These are phyloP conservation scores for Peltaster fructicola DNA, from an alignment of 2,329 filamentous ascomycete genomes.

Conservation along the genomic window DNA sequence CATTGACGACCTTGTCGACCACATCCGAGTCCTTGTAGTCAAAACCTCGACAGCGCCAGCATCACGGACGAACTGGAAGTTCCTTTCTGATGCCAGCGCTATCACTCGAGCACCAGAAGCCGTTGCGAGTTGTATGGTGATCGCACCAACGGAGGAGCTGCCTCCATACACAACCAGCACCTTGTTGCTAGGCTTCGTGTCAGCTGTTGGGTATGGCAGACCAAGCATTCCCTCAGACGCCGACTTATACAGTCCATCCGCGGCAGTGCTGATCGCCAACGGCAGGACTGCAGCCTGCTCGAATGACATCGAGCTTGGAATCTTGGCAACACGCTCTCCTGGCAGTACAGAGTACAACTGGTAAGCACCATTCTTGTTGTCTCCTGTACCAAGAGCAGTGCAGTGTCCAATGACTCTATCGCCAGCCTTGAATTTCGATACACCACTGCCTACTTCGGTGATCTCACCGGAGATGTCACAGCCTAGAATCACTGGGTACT, in stretches of 20 bases:
- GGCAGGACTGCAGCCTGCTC: constrained; percentile 25
- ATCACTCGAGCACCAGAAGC: constrained; percentile 20
- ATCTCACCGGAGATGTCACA: constrained; percentile 22
- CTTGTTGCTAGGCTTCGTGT: constrained; percentile 18
- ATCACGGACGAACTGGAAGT: constrained; percentile 16
- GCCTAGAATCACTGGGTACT: constrained; percentile 20
- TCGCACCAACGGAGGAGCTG: constrained; percentile 19
- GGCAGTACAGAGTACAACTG: constrained; percentile 19
- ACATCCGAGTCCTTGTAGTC: constrained; percentile 4
- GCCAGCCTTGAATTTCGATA: constrained; percentile 19
- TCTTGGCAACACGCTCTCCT: constrained; percentile 18
- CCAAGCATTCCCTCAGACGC: constrained; percentile 18
- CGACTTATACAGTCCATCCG: constrained; percentile 24
- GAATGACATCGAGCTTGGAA: constrained; percentile 23
- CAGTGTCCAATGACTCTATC: constrained; percentile 17
- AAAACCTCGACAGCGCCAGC: constrained; percentile 3
- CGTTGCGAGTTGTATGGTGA: constrained; percentile 19
- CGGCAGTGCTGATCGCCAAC: constrained; percentile 27
- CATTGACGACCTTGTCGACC: constrained; percentile 4
- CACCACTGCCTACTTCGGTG: constrained; percentile 17
- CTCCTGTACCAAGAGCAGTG: constrained; percentile 10
- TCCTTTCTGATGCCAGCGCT: constrained; percentile 16
- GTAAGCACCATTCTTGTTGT: constrained; percentile 14
- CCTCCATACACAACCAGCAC: constrained; percentile 23
- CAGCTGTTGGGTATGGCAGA: constrained; percentile 21